phyloP scores from a whole-genome alignment of 805 yeast species.

The Kregervanrija delftensis region DNA sequence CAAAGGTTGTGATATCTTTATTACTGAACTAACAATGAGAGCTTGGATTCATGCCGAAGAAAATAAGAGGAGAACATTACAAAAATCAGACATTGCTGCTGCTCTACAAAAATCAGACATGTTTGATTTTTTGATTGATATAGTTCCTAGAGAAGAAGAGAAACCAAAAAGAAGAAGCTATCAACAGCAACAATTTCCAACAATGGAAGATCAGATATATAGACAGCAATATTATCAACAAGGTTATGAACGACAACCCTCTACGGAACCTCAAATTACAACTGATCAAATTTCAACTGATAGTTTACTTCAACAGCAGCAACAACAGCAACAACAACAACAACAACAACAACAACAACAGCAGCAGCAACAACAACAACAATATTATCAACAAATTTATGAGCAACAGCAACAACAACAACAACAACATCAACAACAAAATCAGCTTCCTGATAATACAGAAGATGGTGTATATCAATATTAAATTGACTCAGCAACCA shows the following conservation, averaged over 20 bases:
- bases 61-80: constrained; percentile 88
- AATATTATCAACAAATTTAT: constrained; percentile 11
- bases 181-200: constrained; percentile 3
- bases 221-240: constrained; percentile 15
- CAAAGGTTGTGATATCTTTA: constrained; percentile 95
- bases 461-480: too few species aligned
- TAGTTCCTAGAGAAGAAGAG: constrained; percentile 87
- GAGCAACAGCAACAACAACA: constrained; percentile 16
- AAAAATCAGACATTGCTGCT: constrained; percentile 89
- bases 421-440: constrained; percentile 8
- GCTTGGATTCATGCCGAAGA: constrained; percentile 99
- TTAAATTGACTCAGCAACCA: too few species aligned
- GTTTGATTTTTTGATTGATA: constrained; percentile 95
- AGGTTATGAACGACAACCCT: constrained; percentile 11
- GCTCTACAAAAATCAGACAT: constrained; percentile 92
- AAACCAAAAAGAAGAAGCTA: constrained; percentile 35
- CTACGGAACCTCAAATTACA: too few species aligned
- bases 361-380: constrained; percentile 15
- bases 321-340: constrained; percentile 6
- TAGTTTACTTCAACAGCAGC: constrained; percentile 10
- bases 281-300: constrained; percentile 18
- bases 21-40: constrained; percentile 94
- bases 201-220: background rate
- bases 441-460: background rate
- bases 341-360: constrained; percentile 1